These are phyloP conservation scores for Volutella citrinella DNA, from an alignment of 2,329 filamentous ascomycete genomes.

Conservation along the genomic window DNA sequence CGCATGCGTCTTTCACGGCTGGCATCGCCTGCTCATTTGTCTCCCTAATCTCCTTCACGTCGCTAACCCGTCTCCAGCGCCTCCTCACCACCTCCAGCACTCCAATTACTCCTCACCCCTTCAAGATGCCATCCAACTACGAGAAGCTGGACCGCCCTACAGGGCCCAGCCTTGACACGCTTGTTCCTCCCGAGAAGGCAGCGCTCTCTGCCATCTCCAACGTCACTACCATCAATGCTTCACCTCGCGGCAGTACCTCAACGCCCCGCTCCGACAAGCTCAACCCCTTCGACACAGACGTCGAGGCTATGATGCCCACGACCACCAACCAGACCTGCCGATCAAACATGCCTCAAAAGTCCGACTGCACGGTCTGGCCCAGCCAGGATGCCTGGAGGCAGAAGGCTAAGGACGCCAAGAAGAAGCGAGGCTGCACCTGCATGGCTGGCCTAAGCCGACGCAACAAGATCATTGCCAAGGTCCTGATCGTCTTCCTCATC, in stretches of 20 bases:
- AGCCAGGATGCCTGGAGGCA: slow-evolving; percentile 58
- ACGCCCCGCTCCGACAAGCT: slow-evolving; percentile 41
- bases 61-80: no score
- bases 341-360: slow-evolving; percentile 31
- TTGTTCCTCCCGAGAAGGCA: slow-evolving; percentile 28
- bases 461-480: slow-evolving; percentile 52
- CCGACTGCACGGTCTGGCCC: slow-evolving; percentile 58
- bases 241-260: slow-evolving; percentile 36
- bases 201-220: slow-evolving; percentile 25
- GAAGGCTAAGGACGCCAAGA: slow-evolving; percentile 56
- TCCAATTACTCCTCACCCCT: no score
- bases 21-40: no score
- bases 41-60: no score
- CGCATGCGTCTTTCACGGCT: no score
- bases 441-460: slow-evolving; percentile 52
- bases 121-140: slow-evolving; percentile 25
- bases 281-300: slow-evolving; percentile 57
- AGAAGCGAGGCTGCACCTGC: slow-evolving; percentile 47
- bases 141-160: slow-evolving; percentile 24
- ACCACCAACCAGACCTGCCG: slow-evolving; percentile 26
- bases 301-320: slow-evolving; percentile 49
- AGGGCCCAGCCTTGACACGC: slow-evolving; percentile 18
- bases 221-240: slow-evolving; percentile 18
- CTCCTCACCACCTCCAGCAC: no score
- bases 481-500: slow-evolving; percentile 51